phyloP scores from a whole-genome alignment of 23 red algal species.

The Gracilariopsis chorda region DNA sequence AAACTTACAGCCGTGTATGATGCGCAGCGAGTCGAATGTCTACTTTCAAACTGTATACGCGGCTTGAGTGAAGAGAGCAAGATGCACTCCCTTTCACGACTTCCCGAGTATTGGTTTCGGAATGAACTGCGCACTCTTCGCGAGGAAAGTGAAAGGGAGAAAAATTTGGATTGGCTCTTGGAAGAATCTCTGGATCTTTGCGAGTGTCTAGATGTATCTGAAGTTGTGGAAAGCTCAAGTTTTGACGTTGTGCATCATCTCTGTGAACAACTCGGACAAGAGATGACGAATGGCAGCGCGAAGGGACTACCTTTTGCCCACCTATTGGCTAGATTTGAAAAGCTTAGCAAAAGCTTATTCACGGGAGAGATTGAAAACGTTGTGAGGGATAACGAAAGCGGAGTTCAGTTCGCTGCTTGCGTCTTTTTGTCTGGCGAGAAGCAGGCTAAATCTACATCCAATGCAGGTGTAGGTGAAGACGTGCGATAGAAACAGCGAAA shows the following conservation, averaged over 20 bases:
- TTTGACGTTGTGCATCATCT: background rate
- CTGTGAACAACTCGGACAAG: background rate
- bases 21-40: background rate
- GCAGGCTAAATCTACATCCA: background rate
- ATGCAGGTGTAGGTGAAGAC: no score
- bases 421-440: slow-evolving; percentile 65
- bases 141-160: background rate
- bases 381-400: background rate
- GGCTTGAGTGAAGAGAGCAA: background rate
- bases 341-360: background rate
- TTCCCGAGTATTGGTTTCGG: background rate
- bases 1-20: slow-evolving; percentile 4
- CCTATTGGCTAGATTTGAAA: slow-evolving; percentile 30
- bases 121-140: background rate
- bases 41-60: background rate
- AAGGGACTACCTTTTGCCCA: slow-evolving; percentile 23
- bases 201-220: slow-evolving; percentile 33
- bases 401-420: slow-evolving; percentile 29
- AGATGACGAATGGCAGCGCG: background rate
- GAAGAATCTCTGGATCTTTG: slow-evolving; percentile 53
- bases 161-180: slow-evolving; percentile 25
- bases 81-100: background rate
- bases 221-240: background rate
- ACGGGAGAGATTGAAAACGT: background rate
- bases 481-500: no score